phyloP scores from a whole-genome alignment of 257 asterid species.

The Fraxinus americana region DNA sequence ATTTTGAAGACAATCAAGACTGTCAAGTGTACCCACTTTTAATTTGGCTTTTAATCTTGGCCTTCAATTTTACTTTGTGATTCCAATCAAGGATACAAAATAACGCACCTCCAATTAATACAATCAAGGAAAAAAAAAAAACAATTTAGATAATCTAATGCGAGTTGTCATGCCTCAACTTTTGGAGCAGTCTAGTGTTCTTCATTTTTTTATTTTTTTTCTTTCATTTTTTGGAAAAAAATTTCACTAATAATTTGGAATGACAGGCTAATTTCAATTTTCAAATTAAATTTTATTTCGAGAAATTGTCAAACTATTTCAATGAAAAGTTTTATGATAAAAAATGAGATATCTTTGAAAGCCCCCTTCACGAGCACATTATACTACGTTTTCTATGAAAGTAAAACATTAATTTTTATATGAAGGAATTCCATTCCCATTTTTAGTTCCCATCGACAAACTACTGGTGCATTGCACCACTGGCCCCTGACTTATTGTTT shows the following conservation, averaged over 20 bases:
- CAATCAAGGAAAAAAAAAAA: constrained; percentile 17
- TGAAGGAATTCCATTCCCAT: too few species aligned
- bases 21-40: constrained; percentile 31
- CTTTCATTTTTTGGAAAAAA: neutral
- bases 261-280: neutral
- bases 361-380: too few species aligned
- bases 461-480: too few species aligned
- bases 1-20: constrained; percentile 38
- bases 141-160: constrained; percentile 4
- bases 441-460: too few species aligned
- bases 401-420: too few species aligned
- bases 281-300: neutral
- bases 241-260: neutral
- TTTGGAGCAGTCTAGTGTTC: neutral
- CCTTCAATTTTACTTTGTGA: constrained; percentile 17
- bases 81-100: neutral
- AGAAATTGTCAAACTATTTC: neutral
- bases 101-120: constrained; percentile 5
- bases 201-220: too few species aligned
- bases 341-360: too few species aligned
- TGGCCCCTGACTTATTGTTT: too few species aligned
- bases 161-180: constrained; percentile 33
- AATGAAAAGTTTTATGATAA: too few species aligned
- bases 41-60: too few species aligned
- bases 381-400: too few species aligned